Evolutionary conservation across 768 basidiomycete species (phyloP), one percentile per base, ranked within the genome.

Genomic region (Paxillus ammoniavirescens): DNA sequence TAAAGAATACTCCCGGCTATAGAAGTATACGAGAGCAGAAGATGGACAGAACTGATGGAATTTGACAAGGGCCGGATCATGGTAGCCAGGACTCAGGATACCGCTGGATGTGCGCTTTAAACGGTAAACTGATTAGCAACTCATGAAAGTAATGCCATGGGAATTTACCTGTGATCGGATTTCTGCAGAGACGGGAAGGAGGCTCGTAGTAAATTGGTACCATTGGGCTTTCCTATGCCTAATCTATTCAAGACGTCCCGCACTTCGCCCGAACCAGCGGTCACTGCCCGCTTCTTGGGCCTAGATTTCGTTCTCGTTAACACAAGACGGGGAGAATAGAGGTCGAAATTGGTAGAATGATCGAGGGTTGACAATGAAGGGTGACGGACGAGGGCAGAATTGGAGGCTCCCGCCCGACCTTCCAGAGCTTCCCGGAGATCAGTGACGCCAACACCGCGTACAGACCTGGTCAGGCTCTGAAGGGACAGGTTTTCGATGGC

Each of bases 391-490:
- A 91, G 73, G 18, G 83, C 82, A 36, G 87, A 80, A 65, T 90
- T 92, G 14, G 91, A 91, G 80, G 89, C 82, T 64, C 87, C 89
- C 60, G 82, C 84, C 38, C 91, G 83, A 18, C 91, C 91, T 73
- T 93, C 91, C 4, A 97, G 73, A 4, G 94, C 94, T 60, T 94
- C 93, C 49, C 93, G 79, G 31, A 97, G 77, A 65, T 95, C 93
- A 1, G 83, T 85, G 21, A 96, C 93, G 21, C 93, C 94, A 14
- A 96, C 84, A 0, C 87, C 87, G 54, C 87, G 81, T 3, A 82
- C 82, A 4, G 90, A 89, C 52, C 90, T 81, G 17, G 88, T 81
- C 52, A 96, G 72, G 63, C 91, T 93, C 65, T 91, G 89, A 52
- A 93, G 76, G 6, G 94, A 96, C 33, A 91, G 76, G 67, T 96